A percentile compares a stretch with the other conserved stretches of the same genome.
phyloP scores from a whole-genome alignment of 768 basidiomycete species.

The Cystoderma amianthinum region DNA sequence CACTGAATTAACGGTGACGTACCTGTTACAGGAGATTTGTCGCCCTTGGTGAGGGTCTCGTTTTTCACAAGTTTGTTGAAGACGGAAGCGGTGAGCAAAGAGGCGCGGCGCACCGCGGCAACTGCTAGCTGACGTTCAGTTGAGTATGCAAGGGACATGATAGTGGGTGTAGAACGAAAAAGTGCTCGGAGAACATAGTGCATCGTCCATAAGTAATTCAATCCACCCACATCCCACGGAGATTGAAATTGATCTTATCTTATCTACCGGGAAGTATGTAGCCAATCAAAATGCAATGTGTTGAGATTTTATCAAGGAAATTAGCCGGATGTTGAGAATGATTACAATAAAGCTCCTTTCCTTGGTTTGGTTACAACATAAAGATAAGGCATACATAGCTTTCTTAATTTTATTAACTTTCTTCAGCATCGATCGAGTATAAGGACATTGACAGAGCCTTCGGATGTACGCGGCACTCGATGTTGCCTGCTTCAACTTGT shows the following conservation, averaged over 20 bases:
- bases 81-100: slow-evolving; percentile 74
- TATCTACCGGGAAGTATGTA: too few species aligned
- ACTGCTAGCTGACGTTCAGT: slow-evolving; percentile 78
- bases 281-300: too few species aligned
- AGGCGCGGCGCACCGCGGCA: slow-evolving; percentile 83
- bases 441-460: too few species aligned
- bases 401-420: too few species aligned
- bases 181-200: slow-evolving; percentile 5
- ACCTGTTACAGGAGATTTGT: slow-evolving; percentile 92
- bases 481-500: too few species aligned
- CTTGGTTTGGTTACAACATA: too few species aligned
- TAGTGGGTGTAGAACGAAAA: slow-evolving; percentile 12
- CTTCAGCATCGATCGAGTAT: too few species aligned
- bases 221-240: background rate
- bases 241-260: background rate
- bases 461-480: too few species aligned
- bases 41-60: slow-evolving; percentile 84
- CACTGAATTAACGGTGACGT: slow-evolving; percentile 6
- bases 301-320: too few species aligned
- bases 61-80: slow-evolving; percentile 80
- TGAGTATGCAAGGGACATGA: slow-evolving; percentile 50
- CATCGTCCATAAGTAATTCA: background rate
- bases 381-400: too few species aligned
- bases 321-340: too few species aligned
- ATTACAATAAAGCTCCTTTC: too few species aligned